Evolutionary conservation across 305 asterid species (phyloP).

Genomic region (Striga hermonthica): DNA sequence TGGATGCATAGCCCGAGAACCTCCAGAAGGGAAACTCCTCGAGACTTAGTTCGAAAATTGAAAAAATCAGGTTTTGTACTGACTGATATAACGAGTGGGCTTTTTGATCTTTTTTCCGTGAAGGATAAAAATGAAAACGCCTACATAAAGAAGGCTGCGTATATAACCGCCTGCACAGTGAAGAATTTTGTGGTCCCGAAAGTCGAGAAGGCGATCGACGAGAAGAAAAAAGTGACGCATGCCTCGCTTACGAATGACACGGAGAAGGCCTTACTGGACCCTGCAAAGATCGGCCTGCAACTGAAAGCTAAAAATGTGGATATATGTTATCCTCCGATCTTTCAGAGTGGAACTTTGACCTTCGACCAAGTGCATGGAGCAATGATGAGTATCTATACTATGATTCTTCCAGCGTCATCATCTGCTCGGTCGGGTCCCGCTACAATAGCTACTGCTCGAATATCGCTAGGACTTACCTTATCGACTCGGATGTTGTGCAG

Average conservation of each 20-base stretch:
- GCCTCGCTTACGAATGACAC: too few species aligned
- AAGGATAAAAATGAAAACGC: too few species aligned
- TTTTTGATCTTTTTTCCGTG: constrained; percentile 58
- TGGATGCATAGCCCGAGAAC: constrained; percentile 61
- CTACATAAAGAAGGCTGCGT: too few species aligned
- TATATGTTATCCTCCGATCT: constrained; percentile 76
- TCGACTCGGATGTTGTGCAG: constrained; percentile 52
- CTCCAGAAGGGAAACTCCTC: constrained; percentile 60
- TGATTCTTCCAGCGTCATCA: constrained; percentile 58
- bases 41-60: constrained; percentile 59
- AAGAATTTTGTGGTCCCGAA: too few species aligned
- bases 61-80: constrained; percentile 45
- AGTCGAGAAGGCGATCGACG: too few species aligned
- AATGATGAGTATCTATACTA: constrained; percentile 55
- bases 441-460: constrained; percentile 64
- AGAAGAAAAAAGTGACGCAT: too few species aligned
- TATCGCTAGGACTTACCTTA: constrained; percentile 67
- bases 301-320: constrained; percentile 73
- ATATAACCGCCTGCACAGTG: too few species aligned
- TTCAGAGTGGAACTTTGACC: constrained; percentile 79
- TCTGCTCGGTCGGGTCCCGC: constrained; percentile 62
- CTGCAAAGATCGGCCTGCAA: too few species aligned
- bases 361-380: constrained; percentile 70
- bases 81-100: constrained; percentile 59
- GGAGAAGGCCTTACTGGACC: too few species aligned